These are phyloP conservation scores for Leucosporidium yakuticum DNA, from an alignment of 768 basidiomycete genomes.

Conservation along the genomic window DNA sequence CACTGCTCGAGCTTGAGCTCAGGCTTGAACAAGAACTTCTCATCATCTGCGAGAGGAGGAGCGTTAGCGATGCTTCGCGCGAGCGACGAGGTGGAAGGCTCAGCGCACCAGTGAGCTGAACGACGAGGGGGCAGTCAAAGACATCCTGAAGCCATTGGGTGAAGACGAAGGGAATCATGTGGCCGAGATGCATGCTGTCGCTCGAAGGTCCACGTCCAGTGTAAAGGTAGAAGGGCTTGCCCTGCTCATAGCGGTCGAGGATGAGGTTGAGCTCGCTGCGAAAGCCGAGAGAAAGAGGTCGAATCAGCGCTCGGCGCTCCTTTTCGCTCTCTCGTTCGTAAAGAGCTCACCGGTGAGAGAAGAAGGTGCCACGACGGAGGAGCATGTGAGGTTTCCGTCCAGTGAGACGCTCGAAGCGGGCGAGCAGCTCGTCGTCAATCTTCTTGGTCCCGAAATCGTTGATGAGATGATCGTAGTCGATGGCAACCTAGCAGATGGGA, in stretches of 20 bases:
- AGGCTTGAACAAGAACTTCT: conserved; percentile 97
- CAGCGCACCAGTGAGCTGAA: conserved; percentile 80
- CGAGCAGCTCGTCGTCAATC: conserved; percentile 67
- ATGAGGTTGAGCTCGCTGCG: conserved; percentile 85
- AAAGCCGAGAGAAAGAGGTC: too few relatives aligned
- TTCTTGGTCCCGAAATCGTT: conserved; percentile 86
- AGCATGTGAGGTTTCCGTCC: conserved; percentile 82
- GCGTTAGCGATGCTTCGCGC: neutral
- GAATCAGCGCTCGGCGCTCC: neutral
- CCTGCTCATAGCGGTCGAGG: conserved; percentile 88
- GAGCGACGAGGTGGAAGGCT: neutral
- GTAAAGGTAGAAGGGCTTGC: conserved; percentile 96
- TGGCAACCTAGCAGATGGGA: conserved; percentile 50
- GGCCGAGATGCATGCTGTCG: conserved; percentile 94
- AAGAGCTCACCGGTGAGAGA: conserved; percentile 77
- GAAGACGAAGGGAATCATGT: conserved; percentile 94
- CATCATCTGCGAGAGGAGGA: conserved; percentile 62
- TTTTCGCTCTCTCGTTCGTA: neutral
- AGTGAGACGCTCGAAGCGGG: conserved; percentile 84
- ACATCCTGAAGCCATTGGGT: conserved; percentile 99
- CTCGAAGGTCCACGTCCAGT: conserved; percentile 95
- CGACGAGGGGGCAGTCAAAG: conserved; percentile 85
- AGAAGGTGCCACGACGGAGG: conserved; percentile 87
- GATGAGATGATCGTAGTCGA: conserved; percentile 94
- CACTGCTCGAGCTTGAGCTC: conserved; percentile 86